Evolutionary conservation across 805 yeast genomes (phyloP), one percentile per base, ranked within the genome.

Genomic region (Lachancea kluyveri): DNA sequence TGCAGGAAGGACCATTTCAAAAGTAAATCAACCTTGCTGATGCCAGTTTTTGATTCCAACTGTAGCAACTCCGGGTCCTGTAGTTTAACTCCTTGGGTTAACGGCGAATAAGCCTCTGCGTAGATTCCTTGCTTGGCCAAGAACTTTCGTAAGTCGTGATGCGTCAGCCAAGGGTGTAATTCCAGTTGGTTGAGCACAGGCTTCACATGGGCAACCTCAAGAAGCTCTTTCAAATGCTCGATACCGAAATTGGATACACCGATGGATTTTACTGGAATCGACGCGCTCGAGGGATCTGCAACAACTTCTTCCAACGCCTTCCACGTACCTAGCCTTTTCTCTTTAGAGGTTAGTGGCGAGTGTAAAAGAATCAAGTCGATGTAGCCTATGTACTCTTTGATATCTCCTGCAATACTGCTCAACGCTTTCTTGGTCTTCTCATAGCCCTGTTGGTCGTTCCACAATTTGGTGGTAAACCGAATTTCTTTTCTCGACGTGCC

Each of bases 161-260:
- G 90, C 40, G 77, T 79, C 50, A 82, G 67, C 69, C 81, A 82
- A 41, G 94, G 94, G 57, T 83, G 92, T 54, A 80, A 86, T 65
- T 83, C 94, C 42, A 82, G 76, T 62, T 82, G 92, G 45, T 81
- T 68, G 32, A 77, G 81, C 32, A 79, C 77, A 31, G 92, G 92
- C 39, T 64, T 70, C 50, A 79, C 70, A 48, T 64, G 68, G 37
- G 76, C 73, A 37, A 72, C 70, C 54, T 82, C 70, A 10, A 8
- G 10, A 10, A 83, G 59, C 31, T 83, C 90, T 26, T 32, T 17
- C 10, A 32, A 10, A 20, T 32, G 27, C 43, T 67, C 70, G 45
- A 82, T 58, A 43, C 74, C 57, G 65, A 77, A 80, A 67, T 81
- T 81, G 44, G 90, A 80, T 29, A 81, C 60, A 48, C 94, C 94